Evolutionary conservation across 2,329 filamentous ascomycete genomes (phyloP).

Genomic region (Zymoseptoria tritici): DNA sequence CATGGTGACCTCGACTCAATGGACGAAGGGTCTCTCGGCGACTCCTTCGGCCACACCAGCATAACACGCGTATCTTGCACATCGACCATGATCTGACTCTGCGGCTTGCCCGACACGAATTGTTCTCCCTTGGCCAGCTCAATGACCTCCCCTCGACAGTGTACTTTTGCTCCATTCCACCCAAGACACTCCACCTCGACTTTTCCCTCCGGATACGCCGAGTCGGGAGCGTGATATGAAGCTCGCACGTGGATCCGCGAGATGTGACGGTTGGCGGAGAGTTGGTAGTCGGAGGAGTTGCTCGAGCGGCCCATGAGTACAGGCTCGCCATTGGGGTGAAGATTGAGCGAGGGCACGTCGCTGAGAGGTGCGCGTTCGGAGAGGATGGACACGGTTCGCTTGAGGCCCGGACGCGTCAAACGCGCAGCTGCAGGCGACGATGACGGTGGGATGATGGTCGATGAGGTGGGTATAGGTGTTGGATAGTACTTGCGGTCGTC

Average conservation of each 20-base stretch:
- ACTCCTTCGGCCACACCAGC: slow-evolving; percentile 69
- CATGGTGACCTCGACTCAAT: slow-evolving; percentile 56
- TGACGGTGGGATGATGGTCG: slow-evolving; percentile 81
- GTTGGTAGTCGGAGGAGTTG: slow-evolving; percentile 89
- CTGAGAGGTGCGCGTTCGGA: slow-evolving; percentile 79
- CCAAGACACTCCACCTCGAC: slow-evolving; percentile 87
- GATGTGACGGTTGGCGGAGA: slow-evolving; percentile 85
- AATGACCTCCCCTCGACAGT: slow-evolving; percentile 81
- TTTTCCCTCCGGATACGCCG: slow-evolving; percentile 62
- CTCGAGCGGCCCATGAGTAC: slow-evolving; percentile 87
- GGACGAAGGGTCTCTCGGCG: slow-evolving; percentile 46
- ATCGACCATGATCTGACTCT: slow-evolving; percentile 87
- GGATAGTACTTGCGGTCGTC: slow-evolving; percentile 63
- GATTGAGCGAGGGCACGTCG: slow-evolving; percentile 71
- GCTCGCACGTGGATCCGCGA: slow-evolving; percentile 91
- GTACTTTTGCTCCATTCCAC: slow-evolving; percentile 91
- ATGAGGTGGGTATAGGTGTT: slow-evolving; percentile 88
- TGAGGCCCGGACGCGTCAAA: slow-evolving; percentile 43
- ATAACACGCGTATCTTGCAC: slow-evolving; percentile 88
- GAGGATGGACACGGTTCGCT: slow-evolving; percentile 55
- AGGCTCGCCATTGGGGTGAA: slow-evolving; percentile 72
- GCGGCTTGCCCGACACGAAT: slow-evolving; percentile 82
- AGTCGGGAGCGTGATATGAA: slow-evolving; percentile 64
- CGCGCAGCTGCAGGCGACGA: slow-evolving; percentile 64
- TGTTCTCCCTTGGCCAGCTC: slow-evolving; percentile 81